These are phyloP conservation scores for Wickerhamomyces hampshirensis DNA, from an alignment of 805 yeast species.

Conservation along the genomic window DNA sequence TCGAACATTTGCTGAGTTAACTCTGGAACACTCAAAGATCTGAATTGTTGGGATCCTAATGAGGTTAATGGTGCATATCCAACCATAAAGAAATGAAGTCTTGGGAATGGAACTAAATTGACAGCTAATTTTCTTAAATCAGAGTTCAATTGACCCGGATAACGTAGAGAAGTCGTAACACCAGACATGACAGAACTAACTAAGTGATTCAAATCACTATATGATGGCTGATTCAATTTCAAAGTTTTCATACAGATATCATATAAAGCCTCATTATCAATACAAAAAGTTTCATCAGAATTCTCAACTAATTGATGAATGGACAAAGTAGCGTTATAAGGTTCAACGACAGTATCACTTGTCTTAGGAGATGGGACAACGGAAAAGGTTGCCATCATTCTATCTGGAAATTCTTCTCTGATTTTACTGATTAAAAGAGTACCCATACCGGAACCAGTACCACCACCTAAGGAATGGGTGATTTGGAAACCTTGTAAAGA, in stretches of 20 bases:
- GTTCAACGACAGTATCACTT: conserved; percentile 96
- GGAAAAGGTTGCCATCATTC: conserved; percentile 95
- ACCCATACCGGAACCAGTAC: conserved; percentile 98
- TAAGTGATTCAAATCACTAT: conserved; percentile 80
- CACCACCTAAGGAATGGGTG: conserved; percentile 98
- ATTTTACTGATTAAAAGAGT: conserved; percentile 89
- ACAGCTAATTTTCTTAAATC: conserved; percentile 98
- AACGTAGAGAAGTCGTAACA: conserved; percentile 95
- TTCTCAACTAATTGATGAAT: conserved; percentile 97
- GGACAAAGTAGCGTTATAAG: conserved; percentile 94
- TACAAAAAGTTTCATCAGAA: conserved; percentile 99
- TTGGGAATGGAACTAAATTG: conserved; percentile 97
- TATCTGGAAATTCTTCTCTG: conserved; percentile 90
- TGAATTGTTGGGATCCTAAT: conserved; percentile 87
- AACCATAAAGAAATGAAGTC: conserved; percentile 98
- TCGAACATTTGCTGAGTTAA: conserved; percentile 97
- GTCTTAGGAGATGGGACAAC: conserved; percentile 98
- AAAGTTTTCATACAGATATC: conserved; percentile 96
- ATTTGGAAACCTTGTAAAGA: conserved; percentile 96
- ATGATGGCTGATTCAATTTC: conserved; percentile 87
- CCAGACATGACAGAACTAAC: conserved; percentile 98
- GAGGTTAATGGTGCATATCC: conserved; percentile 96
- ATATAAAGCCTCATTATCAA: conserved; percentile 97
- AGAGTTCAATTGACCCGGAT: conserved; percentile 95
- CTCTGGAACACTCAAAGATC: conserved; percentile 90